Conservation (phyloP, 805 yeast genomes). For the Millerozyma acaciae region DNA sequence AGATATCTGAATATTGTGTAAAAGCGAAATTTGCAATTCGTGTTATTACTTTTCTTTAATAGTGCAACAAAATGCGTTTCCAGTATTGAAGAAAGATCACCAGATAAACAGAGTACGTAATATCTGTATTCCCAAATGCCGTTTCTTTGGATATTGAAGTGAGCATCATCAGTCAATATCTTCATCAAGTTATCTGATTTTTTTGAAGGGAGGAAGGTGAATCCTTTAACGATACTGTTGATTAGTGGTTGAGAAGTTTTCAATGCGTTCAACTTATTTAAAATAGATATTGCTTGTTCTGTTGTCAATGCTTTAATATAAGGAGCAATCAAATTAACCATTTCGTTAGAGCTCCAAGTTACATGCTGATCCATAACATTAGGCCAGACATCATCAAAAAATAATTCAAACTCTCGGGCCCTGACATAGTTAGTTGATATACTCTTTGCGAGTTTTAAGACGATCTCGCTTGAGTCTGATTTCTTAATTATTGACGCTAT, state of each 20-base stretch:
- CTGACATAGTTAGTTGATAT: slow-evolving; percentile 46
- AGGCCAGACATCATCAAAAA: slow-evolving; percentile 45
- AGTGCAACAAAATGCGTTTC: not conserved
- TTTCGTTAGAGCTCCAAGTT: slow-evolving; percentile 23
- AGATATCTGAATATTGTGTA: slow-evolving; percentile 46
- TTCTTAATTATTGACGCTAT: slow-evolving; percentile 19
- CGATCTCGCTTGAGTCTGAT: slow-evolving; percentile 3
- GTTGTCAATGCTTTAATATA: slow-evolving; percentile 42
- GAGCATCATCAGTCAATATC: slow-evolving; percentile 10
- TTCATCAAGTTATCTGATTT: slow-evolving; percentile 14
- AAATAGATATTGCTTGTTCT: too few relatives aligned
- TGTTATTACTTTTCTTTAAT: not conserved
- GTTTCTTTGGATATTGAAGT: slow-evolving; percentile 13
- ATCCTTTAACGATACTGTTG: slow-evolving; percentile 34
- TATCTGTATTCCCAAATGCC: slow-evolving; percentile 45
- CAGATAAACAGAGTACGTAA: slow-evolving; percentile 47
- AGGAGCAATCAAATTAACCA: slow-evolving; percentile 35
- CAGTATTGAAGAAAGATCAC: slow-evolving; percentile 16
- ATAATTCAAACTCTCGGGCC: slow-evolving; percentile 55
- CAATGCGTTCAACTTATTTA: slow-evolving; percentile 31
- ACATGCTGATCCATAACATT: slow-evolving; percentile 14
- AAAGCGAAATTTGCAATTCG: slow-evolving; percentile 18
- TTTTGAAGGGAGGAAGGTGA: slow-evolving; percentile 27
- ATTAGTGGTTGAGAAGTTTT: slow-evolving; percentile 5
- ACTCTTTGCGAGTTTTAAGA: slow-evolving; percentile 19